These are phyloP conservation scores for Amphichorda felina DNA, from an alignment of 2,329 filamentous ascomycete species.

Conservation along the genomic window DNA sequence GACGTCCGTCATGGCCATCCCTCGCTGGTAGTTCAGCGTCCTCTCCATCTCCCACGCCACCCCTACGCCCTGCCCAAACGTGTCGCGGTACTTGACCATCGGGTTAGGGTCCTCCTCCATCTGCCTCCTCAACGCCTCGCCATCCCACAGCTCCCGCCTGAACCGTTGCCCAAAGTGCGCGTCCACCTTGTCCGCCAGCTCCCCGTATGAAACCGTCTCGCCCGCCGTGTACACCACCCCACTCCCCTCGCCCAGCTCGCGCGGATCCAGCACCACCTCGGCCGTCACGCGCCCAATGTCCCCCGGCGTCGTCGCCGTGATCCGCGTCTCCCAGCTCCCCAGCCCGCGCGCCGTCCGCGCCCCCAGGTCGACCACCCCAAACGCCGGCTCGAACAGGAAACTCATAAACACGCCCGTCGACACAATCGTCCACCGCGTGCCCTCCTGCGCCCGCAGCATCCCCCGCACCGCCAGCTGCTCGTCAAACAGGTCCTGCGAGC, in stretches of 20 bases:
- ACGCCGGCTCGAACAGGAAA: conserved; percentile 52
- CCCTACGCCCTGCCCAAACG: conserved; percentile 47
- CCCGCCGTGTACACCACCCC: conserved; percentile 45
- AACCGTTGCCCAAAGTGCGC: conserved; percentile 24
- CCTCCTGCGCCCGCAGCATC: conserved; percentile 32
- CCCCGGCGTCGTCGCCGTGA: conserved; percentile 49
- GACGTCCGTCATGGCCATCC: conserved; percentile 30
- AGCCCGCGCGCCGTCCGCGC: conserved; percentile 35
- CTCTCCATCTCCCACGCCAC: conserved; percentile 42
- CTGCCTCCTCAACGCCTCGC: conserved; percentile 29
- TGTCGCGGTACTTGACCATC: conserved; percentile 47
- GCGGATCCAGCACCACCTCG: conserved; percentile 35
- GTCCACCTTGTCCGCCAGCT: conserved; percentile 41
- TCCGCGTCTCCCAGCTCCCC: conserved; percentile 46
- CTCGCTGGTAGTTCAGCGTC: conserved; percentile 40
- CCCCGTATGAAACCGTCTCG: conserved; percentile 46
- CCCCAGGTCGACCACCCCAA: conserved; percentile 47
- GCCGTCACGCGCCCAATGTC: conserved; percentile 54
- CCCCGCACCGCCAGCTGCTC: conserved; percentile 51
- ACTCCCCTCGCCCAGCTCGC: conserved; percentile 15
- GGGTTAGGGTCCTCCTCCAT: conserved; percentile 33
- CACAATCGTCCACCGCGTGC: conserved; percentile 49
- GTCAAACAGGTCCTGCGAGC: conserved; percentile 53
- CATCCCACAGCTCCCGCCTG: conserved; percentile 35
- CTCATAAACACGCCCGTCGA: conserved; percentile 61